These are phyloP conservation scores for Trichosporon asahii DNA, from an alignment of 1,284 basidiomycete genomes.

Conservation along the genomic window DNA sequence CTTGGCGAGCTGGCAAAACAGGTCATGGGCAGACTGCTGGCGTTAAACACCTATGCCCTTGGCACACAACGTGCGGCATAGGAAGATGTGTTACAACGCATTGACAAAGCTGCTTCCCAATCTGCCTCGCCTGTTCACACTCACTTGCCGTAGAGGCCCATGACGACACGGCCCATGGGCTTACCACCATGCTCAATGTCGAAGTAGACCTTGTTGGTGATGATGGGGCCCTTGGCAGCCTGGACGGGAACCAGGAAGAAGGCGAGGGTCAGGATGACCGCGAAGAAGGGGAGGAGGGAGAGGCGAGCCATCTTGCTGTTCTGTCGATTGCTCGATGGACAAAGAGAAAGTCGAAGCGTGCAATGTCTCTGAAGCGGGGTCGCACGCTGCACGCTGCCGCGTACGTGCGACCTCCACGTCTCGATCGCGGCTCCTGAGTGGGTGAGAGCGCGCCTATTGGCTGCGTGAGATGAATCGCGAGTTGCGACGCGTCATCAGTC, in stretches of 20 bases:
- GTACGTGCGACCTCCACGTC: conserved; percentile 4
- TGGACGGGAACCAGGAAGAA: conserved; percentile 37
- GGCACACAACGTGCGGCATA: too few species aligned
- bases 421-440: not conserved
- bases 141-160: conserved; percentile 78
- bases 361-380: too few species aligned
- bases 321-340: conserved; percentile 9
- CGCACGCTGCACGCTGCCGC: not conserved
- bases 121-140: conserved; percentile 13
- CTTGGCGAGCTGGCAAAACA: too few species aligned
- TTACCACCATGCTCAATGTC: conserved; percentile 86
- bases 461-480: not conserved
- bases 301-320: conserved; percentile 55
- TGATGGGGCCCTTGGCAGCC: conserved; percentile 60
- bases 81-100: too few species aligned
- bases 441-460: not conserved
- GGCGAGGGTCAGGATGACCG: conserved; percentile 59
- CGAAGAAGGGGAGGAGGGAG: conserved; percentile 63
- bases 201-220: conserved; percentile 90
- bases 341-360: not conserved
- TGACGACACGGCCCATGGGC: conserved; percentile 72
- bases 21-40: too few species aligned
- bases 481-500: not conserved
- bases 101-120: too few species aligned
- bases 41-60: too few species aligned